Percentiles rank a stretch among this genome's conserved stretches.
These are phyloP conservation scores for Herpetomonas samuelpessoai DNA, from an alignment of 208 protist species.

Conservation along the genomic window DNA sequence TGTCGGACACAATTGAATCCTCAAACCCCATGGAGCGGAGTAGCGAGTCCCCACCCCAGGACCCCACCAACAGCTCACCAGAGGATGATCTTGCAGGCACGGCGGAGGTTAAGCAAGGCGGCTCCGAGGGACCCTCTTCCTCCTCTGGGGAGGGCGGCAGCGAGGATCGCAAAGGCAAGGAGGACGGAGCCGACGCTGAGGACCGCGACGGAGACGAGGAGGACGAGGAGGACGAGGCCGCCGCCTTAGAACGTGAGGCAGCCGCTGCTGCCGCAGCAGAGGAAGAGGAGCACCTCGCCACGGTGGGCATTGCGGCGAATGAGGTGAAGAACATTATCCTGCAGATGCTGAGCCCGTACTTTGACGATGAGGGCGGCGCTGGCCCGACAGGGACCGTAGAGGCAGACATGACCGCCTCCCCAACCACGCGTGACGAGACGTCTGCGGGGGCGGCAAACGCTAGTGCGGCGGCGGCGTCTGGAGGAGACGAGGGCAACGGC, in stretches of 20 bases:
- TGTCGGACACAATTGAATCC: too few species aligned
- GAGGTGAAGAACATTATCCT: conserved; percentile 90
- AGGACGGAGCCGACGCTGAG: conserved; percentile 3
- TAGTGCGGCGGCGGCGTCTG: conserved; percentile 4
- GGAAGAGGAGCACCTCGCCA: conserved; percentile 16
- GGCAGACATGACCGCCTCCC: background rate
- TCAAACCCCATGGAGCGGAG: background rate
- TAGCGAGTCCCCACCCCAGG: background rate
- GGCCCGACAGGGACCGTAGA: conserved; percentile 9
- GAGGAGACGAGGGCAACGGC: conserved; percentile 22
- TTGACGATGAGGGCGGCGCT: conserved; percentile 74
- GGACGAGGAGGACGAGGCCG: conserved; percentile 22
- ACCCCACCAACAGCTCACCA: background rate
- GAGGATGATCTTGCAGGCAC: conserved; percentile 3
- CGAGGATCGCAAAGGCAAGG: conserved; percentile 1
- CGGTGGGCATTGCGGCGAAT: conserved; percentile 57
- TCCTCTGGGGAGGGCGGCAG: background rate
- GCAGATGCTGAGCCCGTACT: conserved; percentile 78
- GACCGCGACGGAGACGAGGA: conserved; percentile 5
- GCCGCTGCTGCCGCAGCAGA: too few species aligned
- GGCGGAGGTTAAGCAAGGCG: too few species aligned
- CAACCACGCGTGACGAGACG: background rate
- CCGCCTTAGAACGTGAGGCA: too few species aligned
- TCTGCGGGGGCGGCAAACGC: conserved; percentile 3
- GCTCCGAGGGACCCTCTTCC: background rate